These are phyloP conservation scores for Trapa bicornis DNA, from an alignment of 345 rosid species.

Conservation along the genomic window DNA sequence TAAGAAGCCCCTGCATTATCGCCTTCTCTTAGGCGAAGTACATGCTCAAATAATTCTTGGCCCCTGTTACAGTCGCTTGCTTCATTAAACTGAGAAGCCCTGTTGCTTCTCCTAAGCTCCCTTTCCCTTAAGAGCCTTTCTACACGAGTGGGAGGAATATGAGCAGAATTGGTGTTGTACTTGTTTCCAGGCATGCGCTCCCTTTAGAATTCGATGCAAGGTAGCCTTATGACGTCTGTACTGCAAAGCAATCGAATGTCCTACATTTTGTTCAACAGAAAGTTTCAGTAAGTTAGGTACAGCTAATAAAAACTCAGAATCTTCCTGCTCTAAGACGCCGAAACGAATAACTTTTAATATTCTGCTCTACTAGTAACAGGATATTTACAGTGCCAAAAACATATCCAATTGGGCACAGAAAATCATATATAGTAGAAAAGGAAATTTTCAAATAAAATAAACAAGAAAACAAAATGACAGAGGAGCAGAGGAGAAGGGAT, in stretches of 20 bases:
- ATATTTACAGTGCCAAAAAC: not conserved
- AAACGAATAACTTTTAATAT: not conserved
- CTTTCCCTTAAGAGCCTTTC: constrained; percentile 72
- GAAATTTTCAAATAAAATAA: constrained; percentile 10
- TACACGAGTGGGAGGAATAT: constrained; percentile 37
- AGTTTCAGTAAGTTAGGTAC: constrained; percentile 14
- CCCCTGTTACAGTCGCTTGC: constrained; percentile 25
- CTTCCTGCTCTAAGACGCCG: constrained; percentile 9
- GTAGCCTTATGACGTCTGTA: constrained; percentile 9
- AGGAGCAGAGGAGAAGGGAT: constrained; percentile 12
- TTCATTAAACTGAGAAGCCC: constrained; percentile 39
- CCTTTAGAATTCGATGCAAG: constrained; percentile 25
- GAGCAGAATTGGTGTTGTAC: constrained; percentile 52
- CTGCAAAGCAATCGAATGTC: constrained; percentile 19
- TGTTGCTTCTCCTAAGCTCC: constrained; percentile 53
- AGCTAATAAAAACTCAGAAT: constrained; percentile 7
- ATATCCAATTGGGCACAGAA: not conserved
- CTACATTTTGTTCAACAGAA: constrained; percentile 39
- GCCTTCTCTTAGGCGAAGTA: constrained; percentile 33
- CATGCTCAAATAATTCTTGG: constrained; percentile 37
- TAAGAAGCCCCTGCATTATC: constrained; percentile 36
- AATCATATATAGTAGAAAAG: constrained; percentile 12
- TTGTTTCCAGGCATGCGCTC: constrained; percentile 94
- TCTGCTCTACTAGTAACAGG: not conserved
- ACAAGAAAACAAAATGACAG: constrained; percentile 13